Evolutionary conservation across 2,329 filamentous ascomycete genomes (phyloP), one percentile per base, ranked within the genome.

Genomic region (Diaporthe citri): DNA sequence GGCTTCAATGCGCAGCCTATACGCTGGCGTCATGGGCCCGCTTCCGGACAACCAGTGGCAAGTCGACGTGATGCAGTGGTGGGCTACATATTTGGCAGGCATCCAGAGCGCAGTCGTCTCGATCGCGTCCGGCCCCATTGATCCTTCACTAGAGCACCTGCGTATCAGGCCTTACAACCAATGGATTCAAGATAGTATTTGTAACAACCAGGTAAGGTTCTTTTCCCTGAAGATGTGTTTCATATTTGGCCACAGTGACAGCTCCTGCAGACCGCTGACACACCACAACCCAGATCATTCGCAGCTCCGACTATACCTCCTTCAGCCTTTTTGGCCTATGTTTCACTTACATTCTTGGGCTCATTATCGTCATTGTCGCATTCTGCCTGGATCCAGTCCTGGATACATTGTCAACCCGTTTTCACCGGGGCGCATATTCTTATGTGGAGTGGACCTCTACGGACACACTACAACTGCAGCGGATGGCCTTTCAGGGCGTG

Each of bases 291-390:
- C 69, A 81, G 80, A 82, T 80, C 76, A 79, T 81, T 17, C 72
- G 51, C 2, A 80, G 67, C 28, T 76, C 76, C 0, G 74, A 55
- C 4, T 79, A 79, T 62, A 62, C 60, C 1, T 79, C 79, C 2
- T 81, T 82, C 64, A 81, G 78, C 57, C 12, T 82, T 12, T 80
- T 82, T 36, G 77, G 78, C n/a, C 71, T 82, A 4, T 48, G 69
- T 22, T 78, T 80, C 64, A 79, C 78, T 12, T 77, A 78, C 17
- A 55, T 77, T 22, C 10, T 72, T 2, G 79, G 80, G 1, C n/a
- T 67, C 4, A 8, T 79, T 17, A 75, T 78, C 20, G 72, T 78
- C 8, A 20, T 77, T 1, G 17, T 71, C 4, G 80, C 77, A 1
- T 78, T 74, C 66, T 36, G 66, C 3, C 55, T 78, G 3, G 77